Conservation (phyloP, 2,329 filamentous ascomycete species). For the Cladosporium phlei region DNA sequence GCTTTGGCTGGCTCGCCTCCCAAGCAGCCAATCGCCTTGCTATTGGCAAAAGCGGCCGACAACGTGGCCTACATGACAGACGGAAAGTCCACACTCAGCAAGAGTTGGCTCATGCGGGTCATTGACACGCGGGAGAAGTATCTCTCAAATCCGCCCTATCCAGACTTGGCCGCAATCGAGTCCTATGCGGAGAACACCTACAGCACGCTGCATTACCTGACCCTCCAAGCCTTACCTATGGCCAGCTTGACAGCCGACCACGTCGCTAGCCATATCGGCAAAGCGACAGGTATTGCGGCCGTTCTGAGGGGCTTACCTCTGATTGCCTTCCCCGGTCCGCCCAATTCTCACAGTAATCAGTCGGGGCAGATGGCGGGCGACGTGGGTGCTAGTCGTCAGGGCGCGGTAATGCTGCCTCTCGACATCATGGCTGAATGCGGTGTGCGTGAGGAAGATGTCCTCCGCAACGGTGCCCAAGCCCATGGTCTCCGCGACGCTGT, state of each 20-base stretch:
- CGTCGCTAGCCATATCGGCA: constrained; percentile 89
- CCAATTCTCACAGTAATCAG: constrained; percentile 52
- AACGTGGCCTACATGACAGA: constrained; percentile 47
- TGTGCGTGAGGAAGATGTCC: constrained; percentile 83
- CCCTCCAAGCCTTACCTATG: constrained; percentile 72
- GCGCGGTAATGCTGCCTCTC: constrained; percentile 72
- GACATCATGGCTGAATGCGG: constrained; percentile 82
- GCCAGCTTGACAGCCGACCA: constrained; percentile 84
- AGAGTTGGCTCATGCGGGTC: constrained; percentile 59
- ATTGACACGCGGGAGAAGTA: constrained; percentile 77
- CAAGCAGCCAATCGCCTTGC: constrained; percentile 83
- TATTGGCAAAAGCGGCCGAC: constrained; percentile 69
- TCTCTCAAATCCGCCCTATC: constrained; percentile 77
- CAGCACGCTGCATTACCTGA: constrained; percentile 84
- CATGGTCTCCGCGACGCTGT: constrained; percentile 81
- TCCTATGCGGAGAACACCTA: constrained; percentile 93
- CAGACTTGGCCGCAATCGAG: constrained; percentile 68
- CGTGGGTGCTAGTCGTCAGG: constrained; percentile 47
- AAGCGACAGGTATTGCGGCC: constrained; percentile 82
- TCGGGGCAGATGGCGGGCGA: constrained; percentile 35
- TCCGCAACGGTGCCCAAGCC: constrained; percentile 72
- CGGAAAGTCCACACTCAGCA: constrained; percentile 49
- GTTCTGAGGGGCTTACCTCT: constrained; percentile 83
- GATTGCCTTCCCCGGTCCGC: constrained; percentile 69
- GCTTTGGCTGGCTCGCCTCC: constrained; percentile 74